These are phyloP conservation scores for Dysphania ambrosioides DNA, from an alignment of 148 eudicot species.

Conservation along the genomic window DNA sequence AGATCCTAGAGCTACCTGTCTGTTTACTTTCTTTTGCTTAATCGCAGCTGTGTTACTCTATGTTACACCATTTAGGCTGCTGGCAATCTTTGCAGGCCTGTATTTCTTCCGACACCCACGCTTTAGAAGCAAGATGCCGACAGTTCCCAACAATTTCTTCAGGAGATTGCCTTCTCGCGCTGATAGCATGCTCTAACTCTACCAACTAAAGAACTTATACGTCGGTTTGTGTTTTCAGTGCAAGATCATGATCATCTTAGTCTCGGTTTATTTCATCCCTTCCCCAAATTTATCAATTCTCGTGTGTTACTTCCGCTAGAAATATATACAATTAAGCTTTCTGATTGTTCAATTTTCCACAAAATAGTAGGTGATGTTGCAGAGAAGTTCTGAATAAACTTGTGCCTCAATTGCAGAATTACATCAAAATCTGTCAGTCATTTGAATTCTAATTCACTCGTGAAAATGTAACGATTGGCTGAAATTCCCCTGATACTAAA, in stretches of 20 bases:
- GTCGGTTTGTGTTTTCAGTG: not conserved
- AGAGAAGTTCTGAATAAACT: too few relatives aligned
- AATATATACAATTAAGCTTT: not conserved
- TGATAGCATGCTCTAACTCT: conserved; percentile 34
- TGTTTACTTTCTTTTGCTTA: conserved; percentile 34
- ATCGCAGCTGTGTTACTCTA: conserved; percentile 29
- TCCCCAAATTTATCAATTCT: not conserved
- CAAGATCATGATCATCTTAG: not conserved
- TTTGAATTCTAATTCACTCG: too few relatives aligned
- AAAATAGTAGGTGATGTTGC: not conserved
- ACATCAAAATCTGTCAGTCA: too few relatives aligned
- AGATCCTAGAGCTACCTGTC: conserved; percentile 38
- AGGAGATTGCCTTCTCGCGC: conserved; percentile 41
- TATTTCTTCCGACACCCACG: conserved; percentile 34
- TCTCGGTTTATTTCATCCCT: not conserved
- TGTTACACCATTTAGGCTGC: conserved; percentile 31
- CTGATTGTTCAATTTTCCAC: not conserved
- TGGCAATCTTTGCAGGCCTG: conserved; percentile 29
- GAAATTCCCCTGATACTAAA: too few relatives aligned
- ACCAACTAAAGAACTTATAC: not conserved
- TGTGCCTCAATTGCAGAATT: too few relatives aligned
- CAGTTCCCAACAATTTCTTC: conserved; percentile 38
- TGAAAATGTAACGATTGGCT: too few relatives aligned
- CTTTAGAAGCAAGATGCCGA: conserved; percentile 51
- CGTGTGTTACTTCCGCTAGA: not conserved